phyloP scores from a whole-genome alignment of 768 basidiomycete genomes.

The Amanita polypyramis region DNA sequence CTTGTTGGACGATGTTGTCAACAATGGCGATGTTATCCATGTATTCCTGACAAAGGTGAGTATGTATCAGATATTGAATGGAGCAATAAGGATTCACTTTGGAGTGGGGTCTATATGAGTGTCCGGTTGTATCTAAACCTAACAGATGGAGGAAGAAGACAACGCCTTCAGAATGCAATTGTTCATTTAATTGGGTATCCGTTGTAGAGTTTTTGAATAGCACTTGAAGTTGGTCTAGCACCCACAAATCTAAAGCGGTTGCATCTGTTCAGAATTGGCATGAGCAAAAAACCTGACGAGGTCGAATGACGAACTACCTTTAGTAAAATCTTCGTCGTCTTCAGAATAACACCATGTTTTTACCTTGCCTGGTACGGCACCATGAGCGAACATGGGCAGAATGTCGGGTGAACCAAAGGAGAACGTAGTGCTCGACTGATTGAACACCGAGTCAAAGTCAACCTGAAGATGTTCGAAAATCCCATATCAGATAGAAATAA shows the following conservation, averaged over 20 bases:
- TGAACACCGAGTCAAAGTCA: slow-evolving; percentile 84
- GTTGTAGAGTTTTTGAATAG: slow-evolving; percentile 57
- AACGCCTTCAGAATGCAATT: slow-evolving; percentile 47
- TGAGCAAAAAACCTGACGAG: neutral
- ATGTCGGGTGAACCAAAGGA: slow-evolving; percentile 88
- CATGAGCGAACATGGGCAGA: slow-evolving; percentile 76
- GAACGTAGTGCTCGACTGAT: slow-evolving; percentile 66
- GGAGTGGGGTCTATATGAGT: slow-evolving; percentile 78
- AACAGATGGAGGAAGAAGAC: slow-evolving; percentile 80
- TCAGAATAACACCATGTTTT: slow-evolving; percentile 69
- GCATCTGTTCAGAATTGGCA: slow-evolving; percentile 41
- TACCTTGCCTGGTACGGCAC: slow-evolving; percentile 60
- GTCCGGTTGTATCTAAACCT: slow-evolving; percentile 80
- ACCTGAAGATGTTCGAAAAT: slow-evolving; percentile 27
- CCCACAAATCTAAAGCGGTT: slow-evolving; percentile 70
- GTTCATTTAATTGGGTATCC: slow-evolving; percentile 34
- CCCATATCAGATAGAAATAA: slow-evolving; percentile 11
- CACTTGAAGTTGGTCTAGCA: slow-evolving; percentile 51
- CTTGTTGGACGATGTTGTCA: slow-evolving; percentile 58
- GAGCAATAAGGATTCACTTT: slow-evolving; percentile 25
- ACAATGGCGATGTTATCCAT: slow-evolving; percentile 78
- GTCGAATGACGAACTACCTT: slow-evolving; percentile 34
- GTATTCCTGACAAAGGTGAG: slow-evolving; percentile 47
- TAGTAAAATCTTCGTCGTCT: slow-evolving; percentile 78
- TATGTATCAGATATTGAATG: neutral